phyloP scores from a whole-genome alignment of 768 basidiomycete species.

The Pisolithus microcarpus region DNA sequence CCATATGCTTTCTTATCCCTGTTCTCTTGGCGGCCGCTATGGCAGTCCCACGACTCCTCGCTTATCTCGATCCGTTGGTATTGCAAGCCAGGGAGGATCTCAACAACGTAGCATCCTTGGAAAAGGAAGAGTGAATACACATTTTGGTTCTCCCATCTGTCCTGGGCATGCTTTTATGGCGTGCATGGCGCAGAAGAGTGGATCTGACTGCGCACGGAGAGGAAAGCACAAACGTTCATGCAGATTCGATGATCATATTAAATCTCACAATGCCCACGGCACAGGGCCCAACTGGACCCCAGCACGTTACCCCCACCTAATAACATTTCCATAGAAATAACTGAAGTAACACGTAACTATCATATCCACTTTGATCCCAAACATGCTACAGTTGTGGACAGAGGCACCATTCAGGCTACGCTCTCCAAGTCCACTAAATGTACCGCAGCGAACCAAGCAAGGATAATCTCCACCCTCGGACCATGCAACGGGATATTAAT shows the following conservation, averaged over 20 bases:
- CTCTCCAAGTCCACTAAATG: constrained; percentile 67
- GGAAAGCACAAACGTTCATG: neutral
- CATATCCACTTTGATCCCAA: neutral
- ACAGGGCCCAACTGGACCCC: neutral
- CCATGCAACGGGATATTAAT: constrained; percentile 83
- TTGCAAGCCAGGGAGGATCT: constrained; percentile 21
- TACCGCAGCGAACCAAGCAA: constrained; percentile 81
- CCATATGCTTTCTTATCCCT: constrained; percentile 22
- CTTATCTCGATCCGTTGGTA: constrained; percentile 16
- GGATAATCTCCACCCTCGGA: constrained; percentile 75
- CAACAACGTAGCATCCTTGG: neutral
- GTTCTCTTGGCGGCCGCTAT: constrained; percentile 20
- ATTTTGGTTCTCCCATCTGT: constrained; percentile 7
- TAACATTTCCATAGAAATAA: neutral
- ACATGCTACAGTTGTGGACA: neutral
- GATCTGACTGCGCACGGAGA: neutral
- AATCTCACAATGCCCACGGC: no score
- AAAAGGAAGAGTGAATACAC: constrained; percentile 16
- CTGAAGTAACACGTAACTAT: neutral
- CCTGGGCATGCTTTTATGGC: constrained; percentile 20
- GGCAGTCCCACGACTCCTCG: constrained; percentile 12
- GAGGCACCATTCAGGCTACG: constrained; percentile 13
- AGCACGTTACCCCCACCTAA: constrained; percentile 2
- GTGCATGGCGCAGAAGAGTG: constrained; percentile 8
- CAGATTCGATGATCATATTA: neutral